Percentiles rank a stretch among this genome's conserved stretches.
phyloP scores from a whole-genome alignment of 2,329 filamentous ascomycete species.

The Aureobasidium sp. region DNA sequence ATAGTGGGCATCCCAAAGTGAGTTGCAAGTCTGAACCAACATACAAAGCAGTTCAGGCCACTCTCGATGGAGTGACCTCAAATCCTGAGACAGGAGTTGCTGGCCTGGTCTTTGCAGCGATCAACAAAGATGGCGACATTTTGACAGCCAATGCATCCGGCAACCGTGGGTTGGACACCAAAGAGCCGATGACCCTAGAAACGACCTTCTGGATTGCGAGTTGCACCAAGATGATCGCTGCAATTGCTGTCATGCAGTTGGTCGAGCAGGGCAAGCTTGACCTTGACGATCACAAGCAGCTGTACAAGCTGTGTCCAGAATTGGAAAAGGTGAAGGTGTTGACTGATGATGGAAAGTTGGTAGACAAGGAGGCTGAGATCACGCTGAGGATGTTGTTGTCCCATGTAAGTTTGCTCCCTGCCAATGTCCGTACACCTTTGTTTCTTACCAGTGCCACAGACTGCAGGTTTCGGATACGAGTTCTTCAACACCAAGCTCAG shows the following conservation, averaged over 20 bases:
- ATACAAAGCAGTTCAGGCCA: slow-evolving; percentile 7
- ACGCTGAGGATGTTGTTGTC: slow-evolving; percentile 37
- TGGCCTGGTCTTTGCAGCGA: slow-evolving; percentile 37
- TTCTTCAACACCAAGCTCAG: slow-evolving; percentile 40
- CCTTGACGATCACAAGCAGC: slow-evolving; percentile 33
- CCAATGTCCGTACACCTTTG: not conserved
- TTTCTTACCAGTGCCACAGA: not conserved
- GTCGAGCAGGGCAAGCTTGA: slow-evolving; percentile 35
- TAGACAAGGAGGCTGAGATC: slow-evolving; percentile 36
- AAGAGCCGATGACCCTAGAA: slow-evolving; percentile 50
- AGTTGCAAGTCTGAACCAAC: not conserved
- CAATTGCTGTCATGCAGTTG: slow-evolving; percentile 40
- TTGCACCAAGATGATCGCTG: slow-evolving; percentile 38
- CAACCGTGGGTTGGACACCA: slow-evolving; percentile 28
- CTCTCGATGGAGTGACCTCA: slow-evolving; percentile 14
- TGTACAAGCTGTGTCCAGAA: slow-evolving; percentile 36
- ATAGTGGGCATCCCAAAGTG: not conserved
- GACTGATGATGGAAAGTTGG: slow-evolving; percentile 31
- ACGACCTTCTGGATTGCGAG: slow-evolving; percentile 52
- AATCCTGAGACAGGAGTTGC: slow-evolving; percentile 24
- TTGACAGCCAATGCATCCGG: slow-evolving; percentile 36
- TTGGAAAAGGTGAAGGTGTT: slow-evolving; percentile 35
- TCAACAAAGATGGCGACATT: slow-evolving; percentile 35
- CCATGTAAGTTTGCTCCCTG: not conserved
- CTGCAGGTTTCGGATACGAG: slow-evolving; percentile 48